Conservation (phyloP, 768 basidiomycete species). For the Collybia nuda region DNA sequence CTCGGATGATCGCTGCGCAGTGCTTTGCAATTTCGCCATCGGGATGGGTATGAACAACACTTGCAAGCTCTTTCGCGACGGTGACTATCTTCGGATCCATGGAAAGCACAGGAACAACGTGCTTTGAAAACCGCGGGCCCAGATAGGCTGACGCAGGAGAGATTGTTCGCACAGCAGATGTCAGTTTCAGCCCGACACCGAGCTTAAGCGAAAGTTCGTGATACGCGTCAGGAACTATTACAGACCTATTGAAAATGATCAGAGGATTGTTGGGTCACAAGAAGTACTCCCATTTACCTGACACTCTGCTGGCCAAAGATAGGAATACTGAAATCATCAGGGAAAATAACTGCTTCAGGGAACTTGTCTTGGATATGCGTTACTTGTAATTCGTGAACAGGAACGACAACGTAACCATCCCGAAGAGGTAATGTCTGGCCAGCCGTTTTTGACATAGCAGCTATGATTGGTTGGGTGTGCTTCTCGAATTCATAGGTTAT, state of each 20-base stretch:
- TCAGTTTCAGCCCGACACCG: constrained; percentile 54
- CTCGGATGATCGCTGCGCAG: constrained; percentile 51
- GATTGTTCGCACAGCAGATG: constrained; percentile 57
- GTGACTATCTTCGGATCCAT: constrained; percentile 50
- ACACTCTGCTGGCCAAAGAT: constrained; percentile 54
- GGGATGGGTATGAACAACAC: constrained; percentile 45
- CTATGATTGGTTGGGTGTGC: constrained; percentile 38
- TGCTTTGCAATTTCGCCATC: constrained; percentile 54
- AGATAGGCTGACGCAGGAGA: constrained; percentile 59
- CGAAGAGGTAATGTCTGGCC: constrained; percentile 30
- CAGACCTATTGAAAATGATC: constrained; percentile 36
- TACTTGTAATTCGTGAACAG: constrained; percentile 57
- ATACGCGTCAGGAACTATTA: constrained; percentile 47
- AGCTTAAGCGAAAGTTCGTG: constrained; percentile 51
- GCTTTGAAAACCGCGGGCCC: constrained; percentile 53
- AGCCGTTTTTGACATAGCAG: constrained; percentile 36
- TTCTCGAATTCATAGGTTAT: constrained; percentile 53
- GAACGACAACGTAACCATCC: constrained; percentile 39
- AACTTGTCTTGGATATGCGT: constrained; percentile 51
- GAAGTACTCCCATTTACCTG: constrained; percentile 30
- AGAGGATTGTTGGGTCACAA: background rate
- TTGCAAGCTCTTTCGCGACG: constrained; percentile 56
- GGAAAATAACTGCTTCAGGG: constrained; percentile 40
- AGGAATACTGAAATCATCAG: constrained; percentile 39
- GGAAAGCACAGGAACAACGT: constrained; percentile 48